Percentiles rank a stretch among this genome's conserved stretches.
phyloP scores from a whole-genome alignment of 257 asterid species.

The Marsdenia floribunda region DNA sequence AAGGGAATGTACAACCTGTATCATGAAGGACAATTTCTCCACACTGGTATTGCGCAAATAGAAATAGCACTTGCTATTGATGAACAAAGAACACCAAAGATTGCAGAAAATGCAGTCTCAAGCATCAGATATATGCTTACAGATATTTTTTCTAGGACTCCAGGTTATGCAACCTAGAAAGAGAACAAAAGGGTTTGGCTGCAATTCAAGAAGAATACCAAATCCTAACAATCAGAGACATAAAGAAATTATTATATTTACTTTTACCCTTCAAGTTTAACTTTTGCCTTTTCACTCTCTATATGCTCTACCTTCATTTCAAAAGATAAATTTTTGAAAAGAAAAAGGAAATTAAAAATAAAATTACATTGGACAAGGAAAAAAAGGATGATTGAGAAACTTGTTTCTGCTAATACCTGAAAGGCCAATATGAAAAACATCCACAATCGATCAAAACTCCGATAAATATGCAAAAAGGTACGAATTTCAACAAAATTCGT shows the following conservation, averaged over 20 bases:
- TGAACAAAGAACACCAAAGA: background rate
- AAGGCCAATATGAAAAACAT: constrained; percentile 80
- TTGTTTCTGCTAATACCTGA: constrained; percentile 46
- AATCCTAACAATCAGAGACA: background rate
- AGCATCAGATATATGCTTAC: background rate
- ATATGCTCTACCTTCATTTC: background rate
- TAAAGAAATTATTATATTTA: background rate
- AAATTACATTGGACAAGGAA: background rate
- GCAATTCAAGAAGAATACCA: background rate
- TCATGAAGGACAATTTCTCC: constrained; percentile 1
- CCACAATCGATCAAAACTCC: constrained; percentile 97
- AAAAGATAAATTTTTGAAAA: background rate
- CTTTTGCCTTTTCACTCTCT: background rate
- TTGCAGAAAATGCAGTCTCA: background rate
- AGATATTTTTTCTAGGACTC: background rate
- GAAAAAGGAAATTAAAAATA: background rate
- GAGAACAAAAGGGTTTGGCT: background rate
- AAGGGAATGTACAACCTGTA: background rate
- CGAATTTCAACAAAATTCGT: constrained; percentile 94
- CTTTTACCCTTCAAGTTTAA: background rate
- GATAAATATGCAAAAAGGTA: constrained; percentile 90
- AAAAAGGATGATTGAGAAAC: background rate
- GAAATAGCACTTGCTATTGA: background rate
- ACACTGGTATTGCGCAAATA: background rate
- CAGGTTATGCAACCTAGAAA: background rate